phyloP scores from a whole-genome alignment of 1,139 yeast genomes.

The Kazachstania sp. region DNA sequence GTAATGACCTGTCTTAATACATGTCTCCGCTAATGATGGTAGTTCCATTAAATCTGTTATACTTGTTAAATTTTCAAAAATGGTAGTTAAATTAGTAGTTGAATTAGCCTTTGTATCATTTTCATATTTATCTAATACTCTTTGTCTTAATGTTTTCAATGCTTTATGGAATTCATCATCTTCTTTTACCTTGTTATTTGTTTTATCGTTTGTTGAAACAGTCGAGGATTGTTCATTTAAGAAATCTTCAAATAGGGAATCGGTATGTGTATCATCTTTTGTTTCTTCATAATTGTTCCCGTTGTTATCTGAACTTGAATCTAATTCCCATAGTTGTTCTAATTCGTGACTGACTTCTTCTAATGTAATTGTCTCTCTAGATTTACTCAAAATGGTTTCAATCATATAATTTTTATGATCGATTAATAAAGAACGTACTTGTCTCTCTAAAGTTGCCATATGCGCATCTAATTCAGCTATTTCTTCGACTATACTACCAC shows the following conservation, averaged over 20 bases:
- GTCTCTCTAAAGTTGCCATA: conserved; percentile 33
- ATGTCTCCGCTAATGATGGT: conserved; percentile 74
- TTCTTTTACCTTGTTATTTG: conserved; percentile 2
- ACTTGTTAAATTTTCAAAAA: conserved; percentile 59
- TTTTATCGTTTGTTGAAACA: neutral
- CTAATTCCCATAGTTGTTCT: conserved; percentile 32
- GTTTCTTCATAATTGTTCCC: conserved; percentile 4
- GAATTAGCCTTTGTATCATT: neutral
- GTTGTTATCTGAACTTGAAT: conserved; percentile 22
- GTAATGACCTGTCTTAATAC: conserved; percentile 79
- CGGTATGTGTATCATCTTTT: neutral
- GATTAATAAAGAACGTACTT: conserved; percentile 31
- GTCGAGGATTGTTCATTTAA: conserved; percentile 10
- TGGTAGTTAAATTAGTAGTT: conserved; percentile 31
- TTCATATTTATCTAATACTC: conserved; percentile 11
- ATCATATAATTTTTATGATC: conserved; percentile 31
- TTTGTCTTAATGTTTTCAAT: conserved; percentile 23
- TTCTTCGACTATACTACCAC: conserved; percentile 34
- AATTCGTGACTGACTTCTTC: conserved; percentile 28
- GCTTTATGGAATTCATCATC: conserved; percentile 31
- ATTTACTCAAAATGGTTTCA: conserved; percentile 27
- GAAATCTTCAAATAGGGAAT: conserved; percentile 10
- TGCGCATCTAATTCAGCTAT: conserved; percentile 43
- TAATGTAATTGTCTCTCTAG: conserved; percentile 13
- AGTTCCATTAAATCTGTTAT: conserved; percentile 72